Evolutionary conservation across 2,329 filamentous ascomycete genomes (phyloP), one percentile per base, ranked within the genome.

Genomic region (Chaetomiaceae sp.): DNA sequence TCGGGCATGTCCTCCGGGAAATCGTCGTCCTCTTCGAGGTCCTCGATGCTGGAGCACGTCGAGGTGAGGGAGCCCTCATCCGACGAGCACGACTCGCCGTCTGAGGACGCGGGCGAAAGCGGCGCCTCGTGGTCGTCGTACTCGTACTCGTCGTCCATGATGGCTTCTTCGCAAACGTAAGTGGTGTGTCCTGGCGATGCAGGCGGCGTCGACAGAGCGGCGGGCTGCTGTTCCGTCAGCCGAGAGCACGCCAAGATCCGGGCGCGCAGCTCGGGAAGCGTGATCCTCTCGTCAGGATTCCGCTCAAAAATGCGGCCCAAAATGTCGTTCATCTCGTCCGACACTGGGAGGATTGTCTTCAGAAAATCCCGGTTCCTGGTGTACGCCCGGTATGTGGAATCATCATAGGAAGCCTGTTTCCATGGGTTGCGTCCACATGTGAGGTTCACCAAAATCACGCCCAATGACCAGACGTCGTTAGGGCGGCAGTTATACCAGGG

Each of bases 401-500:
- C 93, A 68, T 96, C 89, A 61, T 83, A 76, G 12, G 90, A 96
- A 55, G 93, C 93, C 68, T 93, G 87, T 74, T 97, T 97, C 93
- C 93, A 99, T 53, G 93, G 93, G 72, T 99, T 99, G 68, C 93
- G 89, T 66, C 93, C 93, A 73, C 93, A 99, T 45, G 90, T 95
- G 60, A 99, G 78, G 75, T 99, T 99, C 63, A 99, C 90, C 55
- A 99, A 79, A 66, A 99, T 96, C 47, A 99, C 92, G 60, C 93
- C 93, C n/a, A 99, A 80, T 64, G 88, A 92, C 93, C 93, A 99
- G 62, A 97, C 84, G 70, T 99, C 93, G 73, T 97, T 99, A 51
- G 92, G 88, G 46, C 89, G 90, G 59, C 91, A 96, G 60, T 85
- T 85, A 70, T 99, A 99, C 69, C 81, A 92, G 25, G 86, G 69